Base-by-base conservation (phyloP, 129 eudicot genomes). In the Deinandra increscens region DNA sequence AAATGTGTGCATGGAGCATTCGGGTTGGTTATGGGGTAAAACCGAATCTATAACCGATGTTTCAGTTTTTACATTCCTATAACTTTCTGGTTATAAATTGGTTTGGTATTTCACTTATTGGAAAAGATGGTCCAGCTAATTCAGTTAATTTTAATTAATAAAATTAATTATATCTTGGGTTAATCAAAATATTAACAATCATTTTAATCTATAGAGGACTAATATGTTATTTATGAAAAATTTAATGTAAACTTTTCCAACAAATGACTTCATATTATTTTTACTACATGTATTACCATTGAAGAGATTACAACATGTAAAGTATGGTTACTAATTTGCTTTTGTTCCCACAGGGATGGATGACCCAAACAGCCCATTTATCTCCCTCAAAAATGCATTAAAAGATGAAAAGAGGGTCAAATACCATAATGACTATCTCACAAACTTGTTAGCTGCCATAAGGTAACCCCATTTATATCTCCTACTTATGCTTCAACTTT, bases 401-500 rank as follows among this genome's bases (percentile, higher is more conserved):
- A 90, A 87, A 58, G 97, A 90, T 69, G 84, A 63, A 26, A 84
- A 90, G 46, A 84, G 97, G 80, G 85, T 87, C 82, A 84, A 84
- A 61, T 90, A 90, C 75, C 82, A 90, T 64, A 84, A 84, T 18
- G 95, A 87, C 81, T 90, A 90, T 60, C 86, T 90, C 66, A 78
- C 85, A 48, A 87, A 85, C 78, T 61, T 90, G 85, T 55, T 76
- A 70, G 97, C 87, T 67, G 77, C 97, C 61, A 90, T 90, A 75
- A 85, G 79, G 97, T 90, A 83, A 78, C 86, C 59, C 53, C 36
- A 60, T 66, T 18, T 29, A 9, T 14, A 46, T 31, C 46, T 58
- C 33, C 23, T 23, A 1, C 41, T 29, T 26, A 4, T 6, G 64
- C 41, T 26, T 13, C 6, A 58, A 58, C 0, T 58, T 39, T 29